A percentile compares a stretch with the other conserved stretches of the same genome.
Evolutionary conservation across 257 asterid species (phyloP).

Genomic region (Ballota nigra): DNA sequence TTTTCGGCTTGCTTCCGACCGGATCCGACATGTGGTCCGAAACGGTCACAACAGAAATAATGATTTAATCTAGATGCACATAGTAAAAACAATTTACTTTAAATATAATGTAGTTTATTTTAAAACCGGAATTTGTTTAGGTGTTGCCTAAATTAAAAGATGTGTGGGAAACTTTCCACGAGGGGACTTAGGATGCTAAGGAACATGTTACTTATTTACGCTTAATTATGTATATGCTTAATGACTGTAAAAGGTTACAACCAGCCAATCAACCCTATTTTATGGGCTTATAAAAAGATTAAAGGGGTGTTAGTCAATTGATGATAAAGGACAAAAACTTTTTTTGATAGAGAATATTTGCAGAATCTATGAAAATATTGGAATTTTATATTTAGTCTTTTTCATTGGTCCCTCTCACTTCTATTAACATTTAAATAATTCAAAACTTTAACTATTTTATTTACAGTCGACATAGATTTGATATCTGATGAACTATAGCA

Average conservation of each 20-base stretch:
- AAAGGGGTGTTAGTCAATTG: not conserved
- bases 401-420: not conserved
- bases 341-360: not conserved
- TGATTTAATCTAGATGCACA: too few species aligned
- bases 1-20: too few species aligned
- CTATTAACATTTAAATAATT: constrained; percentile 22
- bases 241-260: not conserved
- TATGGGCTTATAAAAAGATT: not conserved
- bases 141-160: too few species aligned
- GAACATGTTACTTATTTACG: not conserved
- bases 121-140: too few species aligned
- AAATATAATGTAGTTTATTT: too few species aligned
- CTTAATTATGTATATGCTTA: not conserved
- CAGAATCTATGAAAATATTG: constrained; percentile 7
- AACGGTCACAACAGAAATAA: too few species aligned
- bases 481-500: constrained; percentile 1
- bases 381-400: not conserved
- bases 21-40: too few species aligned
- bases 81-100: too few species aligned
- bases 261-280: not conserved
- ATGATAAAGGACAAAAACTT: constrained; percentile 22
- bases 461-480: constrained; percentile 7
- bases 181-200: not conserved
- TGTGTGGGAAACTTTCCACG: not conserved
- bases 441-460: constrained; percentile 8